Conservation (phyloP, 2,329 filamentous ascomycete species). For the Chlorencoelia australis region DNA sequence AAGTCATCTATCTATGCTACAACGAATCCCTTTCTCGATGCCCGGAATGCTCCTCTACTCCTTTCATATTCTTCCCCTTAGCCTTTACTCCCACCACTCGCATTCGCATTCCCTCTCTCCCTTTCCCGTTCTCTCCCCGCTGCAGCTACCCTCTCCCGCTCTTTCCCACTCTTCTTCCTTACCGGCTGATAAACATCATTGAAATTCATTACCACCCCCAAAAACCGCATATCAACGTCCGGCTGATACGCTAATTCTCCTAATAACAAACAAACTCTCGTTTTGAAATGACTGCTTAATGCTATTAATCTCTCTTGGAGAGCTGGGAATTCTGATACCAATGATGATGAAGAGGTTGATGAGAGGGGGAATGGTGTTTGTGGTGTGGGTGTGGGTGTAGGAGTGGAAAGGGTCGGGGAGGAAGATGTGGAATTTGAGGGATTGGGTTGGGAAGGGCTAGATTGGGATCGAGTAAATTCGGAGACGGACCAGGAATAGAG, state of each 20-base stretch:
- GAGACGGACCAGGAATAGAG: constrained; percentile 92
- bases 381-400: constrained; percentile 22
- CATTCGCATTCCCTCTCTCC: background rate
- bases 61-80: background rate
- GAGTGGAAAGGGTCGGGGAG: constrained; percentile 22
- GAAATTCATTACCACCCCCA: constrained; percentile 98
- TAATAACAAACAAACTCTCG: constrained; percentile 68
- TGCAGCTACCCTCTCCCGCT: constrained; percentile 10
- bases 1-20: too few species aligned
- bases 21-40: too few species aligned
- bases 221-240: constrained; percentile 88
- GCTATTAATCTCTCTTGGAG: constrained; percentile 63
- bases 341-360: constrained; percentile 27
- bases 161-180: constrained; percentile 37
- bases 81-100: background rate
- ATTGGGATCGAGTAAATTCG: constrained; percentile 87
- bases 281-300: constrained; percentile 66
- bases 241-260: constrained; percentile 89
- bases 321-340: constrained; percentile 53
- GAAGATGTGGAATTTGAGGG: constrained; percentile 25
- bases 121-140: background rate
- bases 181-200: constrained; percentile 89
- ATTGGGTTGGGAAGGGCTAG: constrained; percentile 64
- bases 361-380: constrained; percentile 14
- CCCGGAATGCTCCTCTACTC: too few species aligned